Evolutionary conservation across 257 asterid genomes (phyloP).

Genomic region (Solanum clarkiae): DNA sequence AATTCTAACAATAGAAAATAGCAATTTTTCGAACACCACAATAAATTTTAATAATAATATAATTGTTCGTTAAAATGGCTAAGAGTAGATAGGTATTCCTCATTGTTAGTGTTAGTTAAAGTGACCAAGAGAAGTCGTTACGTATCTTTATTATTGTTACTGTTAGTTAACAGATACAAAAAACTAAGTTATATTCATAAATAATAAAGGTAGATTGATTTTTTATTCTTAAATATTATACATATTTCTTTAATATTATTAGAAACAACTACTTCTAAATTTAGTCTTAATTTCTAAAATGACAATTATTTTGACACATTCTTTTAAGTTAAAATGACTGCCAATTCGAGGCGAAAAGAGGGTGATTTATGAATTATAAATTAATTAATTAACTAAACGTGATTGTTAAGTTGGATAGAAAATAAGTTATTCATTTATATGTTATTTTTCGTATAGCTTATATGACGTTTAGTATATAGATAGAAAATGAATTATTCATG

Average conservation of each 20-base stretch:
- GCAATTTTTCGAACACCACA: not conserved
- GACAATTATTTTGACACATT: too few relatives aligned
- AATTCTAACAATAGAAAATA: not conserved
- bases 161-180: too few relatives aligned
- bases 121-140: not conserved
- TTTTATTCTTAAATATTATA: too few relatives aligned
- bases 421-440: too few relatives aligned
- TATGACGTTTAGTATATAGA: too few relatives aligned
- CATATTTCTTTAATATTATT: not conserved
- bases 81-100: not conserved
- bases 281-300: too few relatives aligned
- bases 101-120: not conserved
- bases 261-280: too few relatives aligned
- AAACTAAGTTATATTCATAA: too few relatives aligned
- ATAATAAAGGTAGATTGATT: not conserved
- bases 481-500: too few relatives aligned
- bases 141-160: fast-evolving
- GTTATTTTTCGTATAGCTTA: too few relatives aligned
- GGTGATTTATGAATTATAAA: not conserved
- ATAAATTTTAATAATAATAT: not conserved
- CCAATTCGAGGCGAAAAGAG: not conserved
- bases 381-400: not conserved
- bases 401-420: too few relatives aligned
- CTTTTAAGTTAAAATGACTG: too few relatives aligned
- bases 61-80: not conserved